A percentile compares a stretch with the other conserved stretches of the same genome.
Conservation (phyloP, 805 yeast genomes). For the Diddensiella santjacobensis region DNA sequence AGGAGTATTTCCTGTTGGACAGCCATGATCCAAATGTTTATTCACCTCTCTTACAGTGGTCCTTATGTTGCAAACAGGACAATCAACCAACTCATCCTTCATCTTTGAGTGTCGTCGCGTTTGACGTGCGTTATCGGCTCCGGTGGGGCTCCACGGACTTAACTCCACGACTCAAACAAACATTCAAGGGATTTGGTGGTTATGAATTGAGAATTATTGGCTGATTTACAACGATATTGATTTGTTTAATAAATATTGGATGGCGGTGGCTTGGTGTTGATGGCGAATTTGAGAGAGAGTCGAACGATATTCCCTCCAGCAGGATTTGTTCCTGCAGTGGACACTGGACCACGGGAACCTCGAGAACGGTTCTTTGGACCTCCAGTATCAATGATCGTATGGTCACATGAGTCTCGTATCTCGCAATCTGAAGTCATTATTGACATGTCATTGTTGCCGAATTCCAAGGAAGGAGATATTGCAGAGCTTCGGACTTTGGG, state of each 20-base stretch:
- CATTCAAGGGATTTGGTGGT: too few species aligned
- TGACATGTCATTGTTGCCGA: constrained; percentile 53
- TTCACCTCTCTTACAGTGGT: constrained; percentile 32
- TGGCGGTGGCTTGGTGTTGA: too few species aligned
- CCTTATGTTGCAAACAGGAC: constrained; percentile 32
- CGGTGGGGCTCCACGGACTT: too few species aligned
- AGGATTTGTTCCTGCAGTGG: constrained; percentile 22
- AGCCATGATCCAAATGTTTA: constrained; percentile 34
- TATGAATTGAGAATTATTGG: too few species aligned
- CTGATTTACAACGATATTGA: too few species aligned
- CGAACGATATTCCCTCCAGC: neutral
- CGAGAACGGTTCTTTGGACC: constrained; percentile 13
- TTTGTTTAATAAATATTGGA: neutral
- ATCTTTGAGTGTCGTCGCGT: neutral
- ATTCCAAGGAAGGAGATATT: constrained; percentile 63
- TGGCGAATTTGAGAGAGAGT: neutral
- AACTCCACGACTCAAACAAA: too few species aligned
- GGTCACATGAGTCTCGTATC: constrained; percentile 64
- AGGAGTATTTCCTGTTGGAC: constrained; percentile 23
- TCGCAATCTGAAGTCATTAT: constrained; percentile 58
- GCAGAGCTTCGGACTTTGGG: constrained; percentile 49
- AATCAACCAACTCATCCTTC: constrained; percentile 18
- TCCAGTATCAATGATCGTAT: constrained; percentile 25
- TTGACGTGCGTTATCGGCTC: neutral
- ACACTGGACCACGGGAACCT: constrained; percentile 9